Conservation (phyloP, 495 filamentous ascomycete genomes). For the Echria macrotheca region DNA sequence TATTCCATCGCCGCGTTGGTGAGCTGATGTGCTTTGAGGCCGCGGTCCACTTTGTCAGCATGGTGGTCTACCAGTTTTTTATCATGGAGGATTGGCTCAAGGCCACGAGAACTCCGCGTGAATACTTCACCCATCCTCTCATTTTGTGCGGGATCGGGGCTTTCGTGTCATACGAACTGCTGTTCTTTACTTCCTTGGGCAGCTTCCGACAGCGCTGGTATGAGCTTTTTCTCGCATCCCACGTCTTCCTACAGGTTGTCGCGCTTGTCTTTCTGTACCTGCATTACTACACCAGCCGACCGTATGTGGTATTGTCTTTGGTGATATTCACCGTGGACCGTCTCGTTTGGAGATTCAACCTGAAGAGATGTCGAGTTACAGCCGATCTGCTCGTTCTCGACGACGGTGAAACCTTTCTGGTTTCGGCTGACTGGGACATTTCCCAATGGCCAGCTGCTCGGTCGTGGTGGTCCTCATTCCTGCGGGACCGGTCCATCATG, state of each 20-base stretch:
- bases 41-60: conserved; percentile 33
- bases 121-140: conserved; percentile 28
- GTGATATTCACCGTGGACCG: conserved; percentile 55
- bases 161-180: conserved; percentile 52
- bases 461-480: conserved; percentile 13
- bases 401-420: conserved; percentile 40
- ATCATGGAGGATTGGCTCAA: conserved; percentile 22
- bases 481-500: conserved; percentile 28
- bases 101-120: conserved; percentile 9
- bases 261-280: conserved; percentile 51
- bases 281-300: conserved; percentile 38
- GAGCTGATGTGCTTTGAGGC: conserved; percentile 29
- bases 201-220: conserved; percentile 27
- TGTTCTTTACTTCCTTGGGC: conserved; percentile 40
- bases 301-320: conserved; percentile 19
- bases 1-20: conserved; percentile 45
- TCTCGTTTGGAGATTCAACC: conserved; percentile 46
- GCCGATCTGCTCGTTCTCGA: conserved; percentile 40
- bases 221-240: conserved; percentile 28
- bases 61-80: conserved; percentile 39
- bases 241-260: conserved; percentile 48
- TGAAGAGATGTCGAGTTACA: conserved; percentile 37
- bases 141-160: conserved; percentile 33
- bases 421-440: conserved; percentile 40
- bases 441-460: background rate